Base-by-base conservation (phyloP, 78 protist genomes). In the Polysphondylium violaceum region DNA sequence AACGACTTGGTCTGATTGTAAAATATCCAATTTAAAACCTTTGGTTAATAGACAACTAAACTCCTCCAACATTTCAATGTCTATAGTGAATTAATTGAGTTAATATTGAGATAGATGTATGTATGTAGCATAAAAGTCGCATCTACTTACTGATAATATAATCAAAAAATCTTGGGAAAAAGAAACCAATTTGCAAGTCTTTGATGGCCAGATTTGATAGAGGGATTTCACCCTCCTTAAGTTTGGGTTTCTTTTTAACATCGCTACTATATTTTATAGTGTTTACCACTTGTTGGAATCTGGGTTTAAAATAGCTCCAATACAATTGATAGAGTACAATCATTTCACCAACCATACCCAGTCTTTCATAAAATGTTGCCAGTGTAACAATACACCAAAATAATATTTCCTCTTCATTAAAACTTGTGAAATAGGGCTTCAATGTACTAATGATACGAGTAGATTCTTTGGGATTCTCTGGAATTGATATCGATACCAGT, bases 281-380 rank as follows among this genome's bases (percentile, higher is more conserved):
- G 25, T 78, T 19, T 5, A 78, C 41, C 14, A 78, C 65, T 53
- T 65, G 71, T 19, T 64, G 38, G 75, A 78, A 78, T 50, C 88
- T 31, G 4, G 88, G 67, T 64, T 51, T 78, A 50, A 64, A 78
- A 38, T 64, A 78, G 5, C 25, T 38, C 88, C 88, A 78, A 61
- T 78, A 78, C 9, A 51, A 51, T 64, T 78, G 88, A 64, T 50
- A 78, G 33, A 78, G 65, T 29, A 78, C 88, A n/a, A 58, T 64
- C 75, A 78, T 78, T 51, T 78, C 88, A 50, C 88, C 88, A 44
- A 78, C 88, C 88, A 78, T 78, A 27, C 88, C 88, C 16, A 78
- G 19, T 12, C 88, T 16, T 36, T 78, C 88, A 51, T 78, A 78
- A 51, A 74, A 78, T 25, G 88, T 53, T 50, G 88, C 74, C 19